These are phyloP conservation scores for Auriscalpium microsporum DNA, from an alignment of 768 basidiomycete genomes.

Conservation along the genomic window DNA sequence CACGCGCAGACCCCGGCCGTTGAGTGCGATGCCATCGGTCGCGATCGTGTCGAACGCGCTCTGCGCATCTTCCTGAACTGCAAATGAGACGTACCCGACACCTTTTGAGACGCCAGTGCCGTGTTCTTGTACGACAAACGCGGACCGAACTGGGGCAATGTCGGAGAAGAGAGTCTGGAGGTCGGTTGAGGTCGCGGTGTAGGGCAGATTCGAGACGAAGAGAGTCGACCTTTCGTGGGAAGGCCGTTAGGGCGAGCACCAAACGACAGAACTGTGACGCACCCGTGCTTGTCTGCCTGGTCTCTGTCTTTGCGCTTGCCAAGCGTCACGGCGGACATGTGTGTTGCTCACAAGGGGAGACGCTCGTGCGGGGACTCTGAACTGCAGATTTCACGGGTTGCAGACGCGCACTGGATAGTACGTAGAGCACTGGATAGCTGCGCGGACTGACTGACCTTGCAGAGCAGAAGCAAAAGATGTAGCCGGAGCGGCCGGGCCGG, in stretches of 20 bases:
- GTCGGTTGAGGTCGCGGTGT: constrained; percentile 83
- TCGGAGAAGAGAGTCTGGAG: constrained; percentile 91
- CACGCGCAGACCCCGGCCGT: constrained; percentile 62
- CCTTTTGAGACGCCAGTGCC: constrained; percentile 78
- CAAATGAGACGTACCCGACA: constrained; percentile 93
- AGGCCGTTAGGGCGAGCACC: background rate
- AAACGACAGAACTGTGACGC: constrained; percentile 1
- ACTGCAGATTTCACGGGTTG: no score
- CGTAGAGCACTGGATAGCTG: no score
- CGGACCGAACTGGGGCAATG: constrained; percentile 87
- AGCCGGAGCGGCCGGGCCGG: no score
- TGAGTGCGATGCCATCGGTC: constrained; percentile 55
- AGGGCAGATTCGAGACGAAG: constrained; percentile 91
- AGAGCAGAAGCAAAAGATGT: no score
- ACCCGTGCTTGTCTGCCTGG: constrained; percentile 30
- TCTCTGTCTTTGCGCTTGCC: constrained; percentile 39
- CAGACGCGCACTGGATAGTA: no score
- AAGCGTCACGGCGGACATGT: constrained; percentile 9
- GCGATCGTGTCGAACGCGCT: constrained; percentile 56
- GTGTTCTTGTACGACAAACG: constrained; percentile 84
- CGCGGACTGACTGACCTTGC: no score
- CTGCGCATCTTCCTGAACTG: constrained; percentile 83
- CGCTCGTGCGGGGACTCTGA: no score
- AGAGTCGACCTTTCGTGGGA: constrained; percentile 60
- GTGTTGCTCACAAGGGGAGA: no score